Base-by-base conservation (phyloP, 2,329 filamentous ascomycete species). In the Dothideomycetidae sp. region DNA sequence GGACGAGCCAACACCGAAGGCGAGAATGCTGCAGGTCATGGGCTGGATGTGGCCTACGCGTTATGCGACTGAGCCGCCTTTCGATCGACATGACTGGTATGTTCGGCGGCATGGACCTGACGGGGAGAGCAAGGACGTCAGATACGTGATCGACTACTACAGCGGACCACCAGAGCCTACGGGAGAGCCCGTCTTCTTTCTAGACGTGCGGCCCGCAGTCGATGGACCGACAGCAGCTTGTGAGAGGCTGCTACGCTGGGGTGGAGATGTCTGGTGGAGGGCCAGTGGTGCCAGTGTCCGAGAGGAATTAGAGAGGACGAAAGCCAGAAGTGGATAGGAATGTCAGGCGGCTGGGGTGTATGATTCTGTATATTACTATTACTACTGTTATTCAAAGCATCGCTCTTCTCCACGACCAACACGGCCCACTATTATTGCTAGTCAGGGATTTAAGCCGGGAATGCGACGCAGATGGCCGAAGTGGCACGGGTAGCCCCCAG, bases 131-230 rank as follows among this genome's bases (percentile, higher is more conserved):
- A 79, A 78, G 55, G 78, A 94, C 63, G 67, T 94, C 31, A 75
- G 90, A 51, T 98, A 98, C 57, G 75, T 98, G 39, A 98, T 98
- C 55, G 90, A 98, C 59, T 96, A 93, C 61, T 96, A 96, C 59
- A 78, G 80, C 21, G 88, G 77, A 4, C 76, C 78, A 15, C 78
- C 81, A 1, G 84, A 92, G 52, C 74, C 78, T 2, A 81, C 74
- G 0, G 90, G 86, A 19, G 84, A 94, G 55, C 88, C 90, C 2
- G 85, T 96, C 5, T 98, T 98, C 63, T 94, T 78, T 57, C 73
- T 98, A 38, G 90, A 98, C 54, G 90, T 98, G 13, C 72, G 90
- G 45, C 90, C 90, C 2, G 90, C 90, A 3, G 62, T 93, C 29
- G 76, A 81, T 56, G 83, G 82, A 0, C 85, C 85, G 3, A 78